Evolutionary conservation across 305 asterid genomes (phyloP), one percentile per base, ranked within the genome.

Genomic region (Lippia alba): DNA sequence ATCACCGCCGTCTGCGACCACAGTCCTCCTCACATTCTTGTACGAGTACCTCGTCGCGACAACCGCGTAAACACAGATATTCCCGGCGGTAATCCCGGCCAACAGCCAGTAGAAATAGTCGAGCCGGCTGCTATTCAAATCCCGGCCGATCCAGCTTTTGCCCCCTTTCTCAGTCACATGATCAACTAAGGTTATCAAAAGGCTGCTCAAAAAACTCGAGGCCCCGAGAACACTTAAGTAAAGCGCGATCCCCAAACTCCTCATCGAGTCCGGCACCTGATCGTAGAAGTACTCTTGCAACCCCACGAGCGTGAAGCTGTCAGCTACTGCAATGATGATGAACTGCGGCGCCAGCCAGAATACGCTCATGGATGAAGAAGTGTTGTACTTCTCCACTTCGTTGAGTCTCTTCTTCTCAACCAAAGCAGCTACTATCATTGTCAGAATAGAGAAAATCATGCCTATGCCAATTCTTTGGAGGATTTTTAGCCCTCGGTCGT

Each of bases 211-310:
- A 56, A 92, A 92, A 61, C 72, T 92, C 8, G 87, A 76, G 0
- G 86, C 93, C 0, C 97, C 98, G 3, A 90, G 64, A n/a, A 92
- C 92, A 44, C 98, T 92, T 0, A 92, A 85, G 79, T 90, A 92
- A 5, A 90, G 51, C 0, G 97, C 97, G 2, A 90, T 83, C 14
- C 98, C 97, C 50, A 92, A 74, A 66, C 96, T 90, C 54, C 97
- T 78, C 98, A 92, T 90, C 8, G 95, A 79, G 60, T 92, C 97
- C 0, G 97, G 97, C 5, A 92, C 95, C 71, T 90, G 97, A 33
- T 90, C 97, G 16, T 92, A 92, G 60, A 88, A 90, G 71, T 83
- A 90, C 76, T 88, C 95, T 61, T 92, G 95, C 67, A 92, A 51
- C 1, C 98, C 98, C 14, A 92, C 88, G 0, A 92, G 70, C 0